Percentiles rank a stretch among this genome's conserved stretches.
Evolutionary conservation across 345 rosid genomes (phyloP).

Genomic region (Mallotus nudiflorus): DNA sequence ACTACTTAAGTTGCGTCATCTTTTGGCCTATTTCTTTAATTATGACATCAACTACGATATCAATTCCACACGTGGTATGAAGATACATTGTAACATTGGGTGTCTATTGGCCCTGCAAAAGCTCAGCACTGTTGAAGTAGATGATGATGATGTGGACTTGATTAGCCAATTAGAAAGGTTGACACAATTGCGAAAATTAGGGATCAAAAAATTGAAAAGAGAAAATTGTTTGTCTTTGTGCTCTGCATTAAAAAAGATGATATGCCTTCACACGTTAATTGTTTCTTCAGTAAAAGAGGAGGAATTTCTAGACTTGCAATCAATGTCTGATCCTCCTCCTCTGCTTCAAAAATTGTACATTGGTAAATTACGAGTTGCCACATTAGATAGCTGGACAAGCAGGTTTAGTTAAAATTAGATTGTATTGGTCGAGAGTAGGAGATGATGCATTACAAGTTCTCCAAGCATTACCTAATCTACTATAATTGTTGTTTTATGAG

Average conservation of each 20-base stretch:
- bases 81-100: not conserved
- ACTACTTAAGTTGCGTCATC: slow-evolving; percentile 1
- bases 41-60: not conserved
- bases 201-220: not conserved
- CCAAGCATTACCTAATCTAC: slow-evolving; percentile 1
- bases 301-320: not conserved
- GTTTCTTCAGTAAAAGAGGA: not conserved
- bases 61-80: not conserved
- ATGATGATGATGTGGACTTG: not conserved
- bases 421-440: not conserved
- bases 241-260: not conserved
- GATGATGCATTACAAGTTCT: not conserved
- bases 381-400: no score
- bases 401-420: not conserved
- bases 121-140: not conserved
- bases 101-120: not conserved
- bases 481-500: not conserved
- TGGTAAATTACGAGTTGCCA: not conserved
- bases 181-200: not conserved
- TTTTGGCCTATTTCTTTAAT: slow-evolving; percentile 1
- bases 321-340: not conserved
- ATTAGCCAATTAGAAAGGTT: no score
- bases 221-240: not conserved
- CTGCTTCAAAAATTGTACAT: not conserved
- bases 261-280: not conserved